A percentile compares a stretch with the other conserved stretches of the same genome.
phyloP scores from a whole-genome alignment of 768 basidiomycete species.

The Leccinellum luteum region DNA sequence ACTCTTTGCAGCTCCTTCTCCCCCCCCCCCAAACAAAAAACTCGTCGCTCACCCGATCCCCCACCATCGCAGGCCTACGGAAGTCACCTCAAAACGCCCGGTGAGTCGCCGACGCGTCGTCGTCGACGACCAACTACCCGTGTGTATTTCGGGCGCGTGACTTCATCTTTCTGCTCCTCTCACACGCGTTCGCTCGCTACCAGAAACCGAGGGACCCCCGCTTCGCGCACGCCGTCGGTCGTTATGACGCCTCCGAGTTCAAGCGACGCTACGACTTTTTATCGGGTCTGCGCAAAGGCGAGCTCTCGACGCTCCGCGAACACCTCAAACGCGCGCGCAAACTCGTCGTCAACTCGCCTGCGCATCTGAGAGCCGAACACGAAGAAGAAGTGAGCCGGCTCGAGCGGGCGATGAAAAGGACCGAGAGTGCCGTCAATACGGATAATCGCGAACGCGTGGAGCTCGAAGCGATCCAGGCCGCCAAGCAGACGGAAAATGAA shows the following conservation, averaged over 20 bases:
- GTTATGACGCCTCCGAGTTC: slow-evolving; percentile 64
- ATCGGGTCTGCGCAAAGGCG: slow-evolving; percentile 56
- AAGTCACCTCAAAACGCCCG: slow-evolving; percentile 81
- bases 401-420: slow-evolving; percentile 70
- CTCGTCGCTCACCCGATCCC: not conserved
- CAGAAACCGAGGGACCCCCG: slow-evolving; percentile 86
- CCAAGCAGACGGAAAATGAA: slow-evolving; percentile 46
- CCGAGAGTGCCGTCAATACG: slow-evolving; percentile 74
- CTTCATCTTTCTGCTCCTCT: not conserved
- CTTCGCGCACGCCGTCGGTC: slow-evolving; percentile 72
- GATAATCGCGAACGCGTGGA: slow-evolving; percentile 71
- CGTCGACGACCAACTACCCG: slow-evolving; percentile 64
- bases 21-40: not conserved
- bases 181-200: not conserved
- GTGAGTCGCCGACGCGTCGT: slow-evolving; percentile 71
- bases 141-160: slow-evolving; percentile 34
- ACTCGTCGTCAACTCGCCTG: slow-evolving; percentile 56
- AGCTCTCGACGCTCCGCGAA: slow-evolving; percentile 63
- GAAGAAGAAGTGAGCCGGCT: slow-evolving; percentile 67
- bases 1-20: not conserved
- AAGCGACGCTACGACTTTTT: slow-evolving; percentile 74
- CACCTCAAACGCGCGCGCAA: slow-evolving; percentile 69
- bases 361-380: slow-evolving; percentile 55
- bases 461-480: slow-evolving; percentile 53
- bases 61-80: slow-evolving; percentile 58